These are phyloP conservation scores for Orychophragmus violaceus DNA, from an alignment of 345 rosid species.

Conservation along the genomic window DNA sequence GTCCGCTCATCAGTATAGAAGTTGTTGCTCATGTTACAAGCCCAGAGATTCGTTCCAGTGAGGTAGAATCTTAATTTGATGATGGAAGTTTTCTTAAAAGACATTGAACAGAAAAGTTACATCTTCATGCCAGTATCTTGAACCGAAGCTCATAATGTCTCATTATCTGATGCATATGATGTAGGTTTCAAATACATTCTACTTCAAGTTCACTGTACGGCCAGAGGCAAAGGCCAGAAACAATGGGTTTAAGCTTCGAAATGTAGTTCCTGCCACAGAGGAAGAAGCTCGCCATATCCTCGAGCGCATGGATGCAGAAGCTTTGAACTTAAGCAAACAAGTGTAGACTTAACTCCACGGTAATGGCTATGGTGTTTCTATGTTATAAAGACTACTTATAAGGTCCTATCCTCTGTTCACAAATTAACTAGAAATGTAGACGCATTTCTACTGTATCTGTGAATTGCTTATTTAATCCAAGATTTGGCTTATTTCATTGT, in stretches of 20 bases:
- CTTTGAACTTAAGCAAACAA: slow-evolving; percentile 28
- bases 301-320: slow-evolving; percentile 64
- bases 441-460: not conserved
- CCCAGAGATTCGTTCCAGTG: slow-evolving; percentile 86
- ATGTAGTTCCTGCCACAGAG: slow-evolving; percentile 81
- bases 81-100: not conserved
- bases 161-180: slow-evolving; percentile 12
- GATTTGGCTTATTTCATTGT: slow-evolving; percentile 5
- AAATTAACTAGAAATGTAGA: not conserved
- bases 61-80: slow-evolving; percentile 39
- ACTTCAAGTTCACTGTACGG: slow-evolving; percentile 71
- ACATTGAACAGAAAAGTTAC: not conserved
- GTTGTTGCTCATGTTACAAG: slow-evolving; percentile 95
- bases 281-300: slow-evolving; percentile 74
- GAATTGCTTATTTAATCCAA: slow-evolving; percentile 4
- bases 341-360: not conserved
- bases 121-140: not conserved
- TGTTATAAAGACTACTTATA: not conserved
- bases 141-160: too few species aligned
- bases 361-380: not conserved
- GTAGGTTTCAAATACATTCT: slow-evolving; percentile 74
- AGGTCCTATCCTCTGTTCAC: not conserved
- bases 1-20: slow-evolving; percentile 73
- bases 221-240: slow-evolving; percentile 56
- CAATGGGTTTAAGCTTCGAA: slow-evolving; percentile 50